A percentile compares a stretch with the other conserved stretches of the same genome.
Evolutionary conservation across 371 early-diverging fungal genomes (phyloP).

Genomic region (Gilbertella persicaria): DNA sequence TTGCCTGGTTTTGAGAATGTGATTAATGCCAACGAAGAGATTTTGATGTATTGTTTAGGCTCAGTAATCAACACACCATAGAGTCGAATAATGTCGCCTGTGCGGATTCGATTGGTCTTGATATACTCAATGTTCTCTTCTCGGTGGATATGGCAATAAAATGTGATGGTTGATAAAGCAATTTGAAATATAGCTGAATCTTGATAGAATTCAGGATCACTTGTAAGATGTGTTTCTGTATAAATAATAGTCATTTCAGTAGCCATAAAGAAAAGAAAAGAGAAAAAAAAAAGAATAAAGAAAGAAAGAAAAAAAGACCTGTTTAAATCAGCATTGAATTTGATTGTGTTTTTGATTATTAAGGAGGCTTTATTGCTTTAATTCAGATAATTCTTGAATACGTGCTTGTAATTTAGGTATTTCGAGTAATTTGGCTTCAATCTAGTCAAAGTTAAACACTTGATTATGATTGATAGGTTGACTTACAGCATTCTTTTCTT

Average conservation of each 20-base stretch:
- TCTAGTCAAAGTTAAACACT: constrained; percentile 18
- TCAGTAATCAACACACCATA: constrained; percentile 11
- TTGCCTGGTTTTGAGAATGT: neutral
- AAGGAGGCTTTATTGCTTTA: constrained; percentile 15
- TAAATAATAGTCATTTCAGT: constrained; percentile 23
- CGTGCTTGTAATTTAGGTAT: constrained; percentile 72
- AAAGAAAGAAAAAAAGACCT: neutral
- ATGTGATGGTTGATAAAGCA: constrained; percentile 4
- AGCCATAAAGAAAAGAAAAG: neutral
- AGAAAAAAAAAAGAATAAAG: neutral
- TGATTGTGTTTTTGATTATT: neutral
- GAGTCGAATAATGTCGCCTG: constrained; percentile 12
- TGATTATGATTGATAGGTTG: neutral
- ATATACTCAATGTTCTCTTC: constrained; percentile 10
- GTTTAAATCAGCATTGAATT: neutral
- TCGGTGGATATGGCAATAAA: constrained; percentile 15
- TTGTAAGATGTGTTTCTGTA: constrained; percentile 19
- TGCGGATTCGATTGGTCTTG: neutral
- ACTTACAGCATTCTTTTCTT: constrained; percentile 65
- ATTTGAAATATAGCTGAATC: constrained; percentile 10
- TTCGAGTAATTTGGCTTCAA: constrained; percentile 74
- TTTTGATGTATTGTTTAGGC: constrained; percentile 11
- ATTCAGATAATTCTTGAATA: constrained; percentile 58
- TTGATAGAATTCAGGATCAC: constrained; percentile 6
- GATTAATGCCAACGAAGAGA: neutral